phyloP scores from a whole-genome alignment of 352 stramenopile species.

The Globisporangium nodosum region DNA sequence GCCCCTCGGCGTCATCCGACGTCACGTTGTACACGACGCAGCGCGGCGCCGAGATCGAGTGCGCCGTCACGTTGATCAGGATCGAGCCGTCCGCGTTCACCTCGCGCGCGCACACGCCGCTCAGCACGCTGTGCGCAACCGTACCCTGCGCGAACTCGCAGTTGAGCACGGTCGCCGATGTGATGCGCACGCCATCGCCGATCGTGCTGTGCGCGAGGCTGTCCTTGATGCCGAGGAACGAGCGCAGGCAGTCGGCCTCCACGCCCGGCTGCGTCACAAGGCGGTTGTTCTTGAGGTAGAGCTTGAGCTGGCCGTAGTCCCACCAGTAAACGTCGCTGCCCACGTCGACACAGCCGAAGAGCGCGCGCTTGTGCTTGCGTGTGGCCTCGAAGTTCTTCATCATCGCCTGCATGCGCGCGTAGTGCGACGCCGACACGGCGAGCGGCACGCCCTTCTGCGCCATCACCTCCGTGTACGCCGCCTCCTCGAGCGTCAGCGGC shows the following conservation, averaged over 20 bases:
- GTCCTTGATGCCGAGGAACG: conserved; percentile 79
- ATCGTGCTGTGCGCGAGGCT: conserved; percentile 72
- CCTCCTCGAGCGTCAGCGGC: conserved; percentile 92
- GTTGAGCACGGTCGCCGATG: conserved; percentile 75
- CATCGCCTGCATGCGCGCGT: conserved; percentile 91
- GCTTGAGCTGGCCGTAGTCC: conserved; percentile 98
- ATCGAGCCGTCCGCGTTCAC: conserved; percentile 94
- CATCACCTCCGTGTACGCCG: conserved; percentile 94
- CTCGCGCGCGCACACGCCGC: conserved; percentile 84
- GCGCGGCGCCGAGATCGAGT: conserved; percentile 92
- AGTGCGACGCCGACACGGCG: conserved; percentile 73
- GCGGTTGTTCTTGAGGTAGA: conserved; percentile 97
- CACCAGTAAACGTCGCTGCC: conserved; percentile 97
- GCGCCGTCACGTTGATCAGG: conserved; percentile 97
- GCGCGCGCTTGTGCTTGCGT: conserved; percentile 57
- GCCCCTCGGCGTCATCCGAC: conserved; percentile 82
- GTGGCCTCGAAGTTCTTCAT: conserved; percentile 77
- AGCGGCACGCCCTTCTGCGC: conserved; percentile 88
- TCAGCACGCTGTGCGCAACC: conserved; percentile 85
- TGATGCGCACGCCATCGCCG: conserved; percentile 44
- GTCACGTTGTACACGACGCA: conserved; percentile 98
- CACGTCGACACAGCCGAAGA: conserved; percentile 97
- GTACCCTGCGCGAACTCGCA: conserved; percentile 59
- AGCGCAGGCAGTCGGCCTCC: conserved; percentile 72
- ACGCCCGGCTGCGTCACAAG: conserved; percentile 88